These are phyloP conservation scores for Neophaeococcomyces mojaviensis DNA, from an alignment of 2,329 filamentous ascomycete genomes.

Conservation along the genomic window DNA sequence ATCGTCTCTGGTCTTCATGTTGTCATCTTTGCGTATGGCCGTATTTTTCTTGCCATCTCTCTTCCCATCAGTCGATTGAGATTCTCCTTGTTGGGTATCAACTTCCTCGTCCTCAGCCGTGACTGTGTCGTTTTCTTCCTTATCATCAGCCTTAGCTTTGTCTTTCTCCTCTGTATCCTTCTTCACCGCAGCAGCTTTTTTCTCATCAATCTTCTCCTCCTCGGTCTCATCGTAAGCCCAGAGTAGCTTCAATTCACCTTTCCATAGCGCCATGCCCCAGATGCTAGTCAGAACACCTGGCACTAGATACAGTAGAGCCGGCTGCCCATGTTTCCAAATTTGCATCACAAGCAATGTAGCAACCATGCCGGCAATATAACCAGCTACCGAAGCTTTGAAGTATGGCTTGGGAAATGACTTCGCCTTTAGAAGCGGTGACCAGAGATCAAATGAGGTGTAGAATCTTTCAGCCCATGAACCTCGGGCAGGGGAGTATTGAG, in stretches of 20 bases:
- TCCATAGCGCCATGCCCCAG: constrained; percentile 64
- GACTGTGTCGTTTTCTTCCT: background rate
- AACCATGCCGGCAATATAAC: constrained; percentile 72
- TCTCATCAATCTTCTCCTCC: constrained; percentile 29
- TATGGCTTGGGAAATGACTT: constrained; percentile 71
- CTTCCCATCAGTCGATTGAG: too few species aligned
- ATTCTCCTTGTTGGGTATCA: too few species aligned
- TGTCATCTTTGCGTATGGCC: too few species aligned
- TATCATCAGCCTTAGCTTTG: background rate
- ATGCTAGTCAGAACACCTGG: constrained; percentile 70
- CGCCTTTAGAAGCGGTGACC: constrained; percentile 30
- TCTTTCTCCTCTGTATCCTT: background rate
- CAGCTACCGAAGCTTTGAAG: constrained; percentile 67
- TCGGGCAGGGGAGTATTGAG: constrained; percentile 42
- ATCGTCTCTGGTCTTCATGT: too few species aligned
- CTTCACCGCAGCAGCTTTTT: background rate
- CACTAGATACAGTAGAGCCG: constrained; percentile 85
- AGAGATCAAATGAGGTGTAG: constrained; percentile 53
- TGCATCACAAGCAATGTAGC: constrained; percentile 70
- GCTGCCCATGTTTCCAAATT: constrained; percentile 73
- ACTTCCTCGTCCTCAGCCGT: background rate
- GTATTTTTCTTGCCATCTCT: too few species aligned
- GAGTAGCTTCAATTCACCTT: constrained; percentile 67
- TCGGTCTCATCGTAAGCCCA: constrained; percentile 71
- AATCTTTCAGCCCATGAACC: constrained; percentile 76